Base-by-base conservation (phyloP, 1,284 basidiomycete species). In the Boletus semigastroideus region DNA sequence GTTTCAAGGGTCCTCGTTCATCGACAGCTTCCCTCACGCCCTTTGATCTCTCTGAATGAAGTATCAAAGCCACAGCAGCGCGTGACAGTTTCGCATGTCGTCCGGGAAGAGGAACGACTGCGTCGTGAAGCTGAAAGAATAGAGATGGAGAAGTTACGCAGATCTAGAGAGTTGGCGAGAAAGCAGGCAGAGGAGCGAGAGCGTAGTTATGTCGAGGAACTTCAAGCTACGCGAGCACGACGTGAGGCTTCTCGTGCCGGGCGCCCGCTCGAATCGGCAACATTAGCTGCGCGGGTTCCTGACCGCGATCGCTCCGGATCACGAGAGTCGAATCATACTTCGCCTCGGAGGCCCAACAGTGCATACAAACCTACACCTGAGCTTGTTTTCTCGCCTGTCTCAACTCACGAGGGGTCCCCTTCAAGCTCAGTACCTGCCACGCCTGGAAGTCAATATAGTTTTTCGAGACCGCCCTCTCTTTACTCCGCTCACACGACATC, bases 161-260 rank as follows among this genome's bases (percentile, higher is more conserved):
- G 67, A 56, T 73, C 74, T 10, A 78, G 76, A 72, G 83, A 86
- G 55, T 72, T 72, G 56, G 84, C 86, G 60, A 81, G 74, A 62
- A 74, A 72, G 47, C 72, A 72, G 13, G 72, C 73, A 31, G 82
- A 86, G 54, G 83, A 82, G 63, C 78, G 76, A 59, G 75, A 78
- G 63, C 74, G 74, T 48, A 57, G 71, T 48, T 86, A 80, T 64
- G 72, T 75, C 19, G 84, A 87, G 47, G 82, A 86, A 62, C 73
- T 90, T 33, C 71, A 72, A 42, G 84, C 84, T 22, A 73, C 87
- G 2, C 75, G 87, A 56, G 59, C 72, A 28, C 74, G 87, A 52
- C 78, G 84, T 52, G 86, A 90, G 62, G 72, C 74, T 7, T 71
- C 73, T 51, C 78, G 83, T 59, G 71, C 70, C 27, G 83, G 83